A percentile compares a stretch with the other conserved stretches of the same genome.
phyloP scores from a whole-genome alignment of 2,329 filamentous ascomycete species.

The Aspergillus alliaceus region DNA sequence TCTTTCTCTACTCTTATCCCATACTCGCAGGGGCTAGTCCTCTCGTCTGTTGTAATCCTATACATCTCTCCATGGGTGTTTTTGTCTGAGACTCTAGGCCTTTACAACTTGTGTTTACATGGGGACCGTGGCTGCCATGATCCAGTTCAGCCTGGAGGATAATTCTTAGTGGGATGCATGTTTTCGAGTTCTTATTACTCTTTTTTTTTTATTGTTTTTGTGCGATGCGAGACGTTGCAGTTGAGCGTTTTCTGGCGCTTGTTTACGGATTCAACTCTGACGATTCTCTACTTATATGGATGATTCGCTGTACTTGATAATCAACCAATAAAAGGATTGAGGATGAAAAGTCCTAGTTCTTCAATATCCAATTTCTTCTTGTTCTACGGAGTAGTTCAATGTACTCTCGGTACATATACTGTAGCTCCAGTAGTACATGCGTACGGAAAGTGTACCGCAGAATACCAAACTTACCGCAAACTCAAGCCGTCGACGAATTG shows the following conservation, averaged over 20 bases:
- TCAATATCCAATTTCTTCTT: too few species aligned
- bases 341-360: too few species aligned
- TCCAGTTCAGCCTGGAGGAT: background rate
- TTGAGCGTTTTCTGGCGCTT: slow-evolving; percentile 4
- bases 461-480: too few species aligned
- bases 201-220: too few species aligned
- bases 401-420: too few species aligned
- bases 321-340: background rate
- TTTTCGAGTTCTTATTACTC: background rate
- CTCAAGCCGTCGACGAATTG: too few species aligned
- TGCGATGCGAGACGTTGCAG: slow-evolving; percentile 5
- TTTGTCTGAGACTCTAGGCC: slow-evolving; percentile 15
- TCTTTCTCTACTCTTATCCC: slow-evolving; percentile 9
- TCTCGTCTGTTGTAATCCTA: slow-evolving; percentile 5
- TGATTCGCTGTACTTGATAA: slow-evolving; percentile 3
- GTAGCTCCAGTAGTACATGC: too few species aligned
- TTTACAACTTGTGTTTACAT: background rate
- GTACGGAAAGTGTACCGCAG: too few species aligned
- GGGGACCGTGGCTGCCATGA: background rate
- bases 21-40: slow-evolving; percentile 1
- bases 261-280: slow-evolving; percentile 3
- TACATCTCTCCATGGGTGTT: slow-evolving; percentile 10
- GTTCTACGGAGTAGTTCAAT: background rate
- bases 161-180: background rate
- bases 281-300: background rate